phyloP scores from a whole-genome alignment of 2,329 filamentous ascomycete genomes.

The Didymella sp. region DNA sequence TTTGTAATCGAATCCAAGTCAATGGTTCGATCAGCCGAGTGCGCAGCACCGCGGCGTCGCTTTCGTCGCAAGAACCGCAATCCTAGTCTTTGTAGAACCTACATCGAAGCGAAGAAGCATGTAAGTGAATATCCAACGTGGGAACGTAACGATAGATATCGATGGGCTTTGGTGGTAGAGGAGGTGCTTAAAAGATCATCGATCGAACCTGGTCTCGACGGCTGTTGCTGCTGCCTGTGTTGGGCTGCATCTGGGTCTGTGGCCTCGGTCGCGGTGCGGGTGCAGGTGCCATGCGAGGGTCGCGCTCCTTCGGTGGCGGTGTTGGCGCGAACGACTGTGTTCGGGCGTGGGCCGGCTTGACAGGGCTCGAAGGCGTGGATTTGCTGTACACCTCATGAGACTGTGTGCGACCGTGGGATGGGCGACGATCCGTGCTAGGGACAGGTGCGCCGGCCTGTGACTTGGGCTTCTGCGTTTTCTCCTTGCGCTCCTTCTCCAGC shows the following conservation, averaged over 20 bases:
- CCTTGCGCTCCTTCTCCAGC: slow-evolving; percentile 55
- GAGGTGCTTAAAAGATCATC: slow-evolving; percentile 50
- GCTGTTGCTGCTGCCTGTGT: slow-evolving; percentile 20
- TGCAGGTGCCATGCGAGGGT: slow-evolving; percentile 34
- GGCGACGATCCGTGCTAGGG: slow-evolving; percentile 25
- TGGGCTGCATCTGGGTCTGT: slow-evolving; percentile 29
- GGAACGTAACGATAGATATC: slow-evolving; percentile 30
- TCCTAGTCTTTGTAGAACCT: slow-evolving; percentile 35
- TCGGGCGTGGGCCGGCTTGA: slow-evolving; percentile 41
- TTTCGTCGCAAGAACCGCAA: slow-evolving; percentile 28
- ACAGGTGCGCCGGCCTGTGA: slow-evolving; percentile 32
- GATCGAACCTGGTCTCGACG: slow-evolving; percentile 52
- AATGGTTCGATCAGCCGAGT: slow-evolving; percentile 6
- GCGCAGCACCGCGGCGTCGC: slow-evolving; percentile 15
- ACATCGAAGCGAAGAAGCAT: slow-evolving; percentile 35
- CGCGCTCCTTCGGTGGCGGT: slow-evolving; percentile 44
- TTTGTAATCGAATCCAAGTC: not conserved
- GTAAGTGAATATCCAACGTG: slow-evolving; percentile 36
- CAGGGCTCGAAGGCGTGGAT: slow-evolving; percentile 39
- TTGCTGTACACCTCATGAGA: slow-evolving; percentile 41
- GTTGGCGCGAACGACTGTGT: slow-evolving; percentile 42
- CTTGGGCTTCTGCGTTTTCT: slow-evolving; percentile 34
- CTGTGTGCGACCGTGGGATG: slow-evolving; percentile 39
- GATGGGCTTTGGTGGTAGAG: slow-evolving; percentile 31
- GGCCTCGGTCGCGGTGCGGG: slow-evolving; percentile 45